These are phyloP conservation scores for Ceratocystis diversiconidia DNA, from an alignment of 2,329 filamentous ascomycete species.

Conservation along the genomic window DNA sequence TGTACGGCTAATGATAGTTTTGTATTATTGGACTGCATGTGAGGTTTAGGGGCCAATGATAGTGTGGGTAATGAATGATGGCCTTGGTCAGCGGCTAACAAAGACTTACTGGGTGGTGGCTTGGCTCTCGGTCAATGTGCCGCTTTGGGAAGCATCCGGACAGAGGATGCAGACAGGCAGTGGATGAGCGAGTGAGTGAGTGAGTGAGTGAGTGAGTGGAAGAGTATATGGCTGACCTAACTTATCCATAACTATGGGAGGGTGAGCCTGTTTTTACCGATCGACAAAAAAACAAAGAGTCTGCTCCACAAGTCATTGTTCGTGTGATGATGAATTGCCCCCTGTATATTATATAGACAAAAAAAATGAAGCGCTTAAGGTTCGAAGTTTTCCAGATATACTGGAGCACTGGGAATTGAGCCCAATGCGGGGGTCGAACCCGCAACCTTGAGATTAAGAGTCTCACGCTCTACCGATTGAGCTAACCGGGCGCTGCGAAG, in stretches of 20 bases:
- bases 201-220: too few species aligned
- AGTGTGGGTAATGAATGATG: background rate
- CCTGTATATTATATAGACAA: background rate
- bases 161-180: background rate
- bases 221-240: too few species aligned
- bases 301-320: too few species aligned
- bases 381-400: slow-evolving; percentile 15
- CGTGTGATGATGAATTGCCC: too few species aligned
- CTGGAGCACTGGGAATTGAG: slow-evolving; percentile 19
- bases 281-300: too few species aligned
- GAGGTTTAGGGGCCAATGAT: background rate
- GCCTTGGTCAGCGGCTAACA: background rate
- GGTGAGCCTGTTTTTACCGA: too few species aligned
- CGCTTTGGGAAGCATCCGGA: background rate
- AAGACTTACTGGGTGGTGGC: background rate
- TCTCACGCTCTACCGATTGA: slow-evolving; percentile 63
- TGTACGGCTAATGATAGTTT: background rate
- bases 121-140: background rate
- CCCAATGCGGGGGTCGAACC: slow-evolving; percentile 28
- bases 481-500: slow-evolving; percentile 38
- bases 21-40: background rate
- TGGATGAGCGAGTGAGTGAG: too few species aligned
- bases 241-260: too few species aligned
- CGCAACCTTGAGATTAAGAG: slow-evolving; percentile 41
- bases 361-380: background rate